phyloP scores from a whole-genome alignment of 441 rosid species.

The Erodium moschatum region DNA sequence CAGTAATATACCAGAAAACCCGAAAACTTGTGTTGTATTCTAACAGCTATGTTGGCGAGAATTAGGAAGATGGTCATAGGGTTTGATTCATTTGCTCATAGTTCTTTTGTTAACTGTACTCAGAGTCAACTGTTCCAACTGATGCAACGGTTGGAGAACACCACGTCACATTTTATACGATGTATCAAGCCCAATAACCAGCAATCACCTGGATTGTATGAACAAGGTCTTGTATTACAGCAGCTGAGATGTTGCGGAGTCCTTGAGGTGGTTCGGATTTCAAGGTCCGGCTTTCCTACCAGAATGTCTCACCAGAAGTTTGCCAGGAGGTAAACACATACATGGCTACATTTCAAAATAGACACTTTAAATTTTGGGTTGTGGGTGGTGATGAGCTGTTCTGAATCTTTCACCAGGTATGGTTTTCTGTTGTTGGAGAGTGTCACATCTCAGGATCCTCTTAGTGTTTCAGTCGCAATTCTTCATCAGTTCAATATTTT shows the following conservation, averaged over 20 bases:
- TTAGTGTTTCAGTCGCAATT: conserved; percentile 91
- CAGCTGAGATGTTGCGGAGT: conserved; percentile 98
- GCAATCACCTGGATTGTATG: conserved; percentile 80
- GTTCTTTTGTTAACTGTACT: conserved; percentile 15
- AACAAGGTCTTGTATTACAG: conserved; percentile 86
- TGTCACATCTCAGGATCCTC: conserved; percentile 76
- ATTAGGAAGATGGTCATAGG: not conserved
- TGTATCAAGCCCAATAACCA: conserved; percentile 89
- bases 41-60: not conserved
- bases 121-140: conserved; percentile 92
- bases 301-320: conserved; percentile 96
- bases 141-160: conserved; percentile 91
- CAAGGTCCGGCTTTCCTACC: conserved; percentile 96
- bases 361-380: conserved; percentile 10
- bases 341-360: not conserved
- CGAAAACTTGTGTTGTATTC: not conserved
- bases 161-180: conserved; percentile 97
- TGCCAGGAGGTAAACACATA: conserved; percentile 58
- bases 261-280: conserved; percentile 96
- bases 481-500: conserved; percentile 92
- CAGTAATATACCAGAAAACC: no score
- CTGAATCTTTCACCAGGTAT: conserved; percentile 46
- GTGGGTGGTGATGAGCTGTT: conserved; percentile 16
- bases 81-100: conserved; percentile 10
- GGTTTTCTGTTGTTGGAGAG: conserved; percentile 87